Evolutionary conservation across 306 rosid genomes (phyloP).

Genomic region (Vigna radiata): DNA sequence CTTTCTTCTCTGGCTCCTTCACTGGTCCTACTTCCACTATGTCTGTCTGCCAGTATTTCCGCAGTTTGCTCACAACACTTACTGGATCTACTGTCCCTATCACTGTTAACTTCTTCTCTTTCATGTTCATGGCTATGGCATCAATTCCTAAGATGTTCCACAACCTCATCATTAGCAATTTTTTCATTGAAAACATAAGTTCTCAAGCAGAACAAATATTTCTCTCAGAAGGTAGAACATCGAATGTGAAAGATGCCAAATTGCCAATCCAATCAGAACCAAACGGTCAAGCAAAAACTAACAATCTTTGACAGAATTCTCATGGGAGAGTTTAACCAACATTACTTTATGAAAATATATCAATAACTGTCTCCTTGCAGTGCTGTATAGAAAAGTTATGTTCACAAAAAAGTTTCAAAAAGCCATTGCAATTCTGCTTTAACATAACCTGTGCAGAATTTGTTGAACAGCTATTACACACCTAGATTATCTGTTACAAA

Average conservation of each 20-base stretch:
- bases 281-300: background rate
- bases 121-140: slow-evolving; percentile 89
- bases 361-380: background rate
- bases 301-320: background rate
- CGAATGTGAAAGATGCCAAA: background rate
- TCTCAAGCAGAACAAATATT: slow-evolving; percentile 16
- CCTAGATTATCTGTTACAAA: background rate
- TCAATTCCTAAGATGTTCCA: slow-evolving; percentile 73
- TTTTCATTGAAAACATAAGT: background rate
- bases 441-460: background rate
- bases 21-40: slow-evolving; percentile 80
- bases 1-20: slow-evolving; percentile 89
- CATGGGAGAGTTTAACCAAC: slow-evolving; percentile 12
- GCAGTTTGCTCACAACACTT: slow-evolving; percentile 77
- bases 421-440: background rate
- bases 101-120: slow-evolving; percentile 82
- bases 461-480: slow-evolving; percentile 18
- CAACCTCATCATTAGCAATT: background rate
- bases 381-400: background rate
- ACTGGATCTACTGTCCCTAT: slow-evolving; percentile 88
- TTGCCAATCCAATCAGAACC: slow-evolving; percentile 20
- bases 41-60: slow-evolving; percentile 74
- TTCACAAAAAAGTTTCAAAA: slow-evolving; percentile 30
- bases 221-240: background rate
- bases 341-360: background rate